Base-by-base conservation (phyloP, 345 rosid genomes). In the Kandelia obovata region DNA sequence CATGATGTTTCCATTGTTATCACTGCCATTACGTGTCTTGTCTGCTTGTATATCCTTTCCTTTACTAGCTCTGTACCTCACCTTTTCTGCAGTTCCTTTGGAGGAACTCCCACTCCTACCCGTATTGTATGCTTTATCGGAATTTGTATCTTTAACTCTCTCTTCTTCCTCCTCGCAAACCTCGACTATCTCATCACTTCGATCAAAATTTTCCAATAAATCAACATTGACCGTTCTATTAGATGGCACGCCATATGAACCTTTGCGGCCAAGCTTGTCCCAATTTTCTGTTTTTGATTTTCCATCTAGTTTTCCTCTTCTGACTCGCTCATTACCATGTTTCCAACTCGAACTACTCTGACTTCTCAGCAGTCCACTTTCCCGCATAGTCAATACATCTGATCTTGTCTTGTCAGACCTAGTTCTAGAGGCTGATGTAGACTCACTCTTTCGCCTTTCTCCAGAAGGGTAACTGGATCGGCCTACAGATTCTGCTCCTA, bases 321-420 rank as follows among this genome's bases (percentile, higher is more conserved):
- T 76, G 64, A 67, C 70, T 53, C 71, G 76, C 72, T 30, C 20
- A 53, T 76, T 84, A 53, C 84, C 70, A 1, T 78, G 69, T 57
- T 77, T 77, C 63, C 73, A 61, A 53, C 66, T 53, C 6, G 58
- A 17, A 43, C 31, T 21, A 81, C 64, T 63, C 58, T 67, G 75
- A 21, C 67, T 71, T 56, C 69, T 58, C 32, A 81, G 68, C 28
- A 51, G 65, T 76, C 73, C 85, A 46, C 70, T 75, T 53, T 60
- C 62, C 35, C 46, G 23, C 51, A 75, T 78, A 57, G 74, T 66
- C 28, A 78, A 66, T 20, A 69, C 64, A 71, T 82, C 82, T 46
- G 88, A 82, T 47, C 80, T 72, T 53, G 69, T 69, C 75, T 83
- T 82, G 68, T 77, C 80, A 2, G 81, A 66, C 77, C 64, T 83